Evolutionary conservation across 78 protist species (phyloP).

Genomic region (Mantamonas sphyraenae): DNA sequence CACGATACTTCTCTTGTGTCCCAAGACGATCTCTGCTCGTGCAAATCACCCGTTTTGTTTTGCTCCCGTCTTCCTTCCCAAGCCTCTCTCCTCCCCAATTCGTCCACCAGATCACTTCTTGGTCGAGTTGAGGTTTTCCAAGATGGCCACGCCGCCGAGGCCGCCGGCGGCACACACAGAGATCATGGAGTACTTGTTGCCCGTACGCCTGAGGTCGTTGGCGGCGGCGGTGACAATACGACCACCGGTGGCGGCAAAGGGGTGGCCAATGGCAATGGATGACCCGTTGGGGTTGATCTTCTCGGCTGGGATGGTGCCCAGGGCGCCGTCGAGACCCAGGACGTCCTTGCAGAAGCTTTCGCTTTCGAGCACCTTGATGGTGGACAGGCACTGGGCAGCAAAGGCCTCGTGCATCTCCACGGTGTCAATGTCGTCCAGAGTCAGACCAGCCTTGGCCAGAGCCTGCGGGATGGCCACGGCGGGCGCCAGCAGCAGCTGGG

Average conservation of each 20-base stretch:
- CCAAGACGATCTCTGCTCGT: too few relatives aligned
- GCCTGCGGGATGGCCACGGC: slow-evolving; percentile 75
- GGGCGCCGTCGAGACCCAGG: background rate
- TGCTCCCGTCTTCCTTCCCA: too few relatives aligned
- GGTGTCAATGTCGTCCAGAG: slow-evolving; percentile 73
- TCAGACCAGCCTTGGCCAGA: slow-evolving; percentile 63
- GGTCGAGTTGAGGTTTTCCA: too few relatives aligned
- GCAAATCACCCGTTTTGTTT: too few relatives aligned
- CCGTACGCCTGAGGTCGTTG: slow-evolving; percentile 27
- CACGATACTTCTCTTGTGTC: too few relatives aligned
- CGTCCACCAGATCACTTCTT: too few relatives aligned
- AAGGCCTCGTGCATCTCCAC: slow-evolving; percentile 93
- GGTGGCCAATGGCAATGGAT: slow-evolving; percentile 51
- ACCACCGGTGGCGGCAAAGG: slow-evolving; percentile 47
- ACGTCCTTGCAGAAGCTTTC: slow-evolving; percentile 21
- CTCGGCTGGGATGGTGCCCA: background rate
- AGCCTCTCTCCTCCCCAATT: too few relatives aligned
- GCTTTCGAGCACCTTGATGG: slow-evolving; percentile 9
- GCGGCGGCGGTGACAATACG: slow-evolving; percentile 10
- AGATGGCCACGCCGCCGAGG: slow-evolving; percentile 29
- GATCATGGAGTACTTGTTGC: slow-evolving; percentile 8
- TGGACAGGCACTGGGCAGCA: slow-evolving; percentile 70
- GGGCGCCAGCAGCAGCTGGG: slow-evolving; percentile 60
- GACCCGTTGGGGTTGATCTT: slow-evolving; percentile 7
- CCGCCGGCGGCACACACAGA: slow-evolving; percentile 47